These are phyloP conservation scores for Moricandia arvensis DNA, from an alignment of 345 rosid genomes.

Conservation along the genomic window DNA sequence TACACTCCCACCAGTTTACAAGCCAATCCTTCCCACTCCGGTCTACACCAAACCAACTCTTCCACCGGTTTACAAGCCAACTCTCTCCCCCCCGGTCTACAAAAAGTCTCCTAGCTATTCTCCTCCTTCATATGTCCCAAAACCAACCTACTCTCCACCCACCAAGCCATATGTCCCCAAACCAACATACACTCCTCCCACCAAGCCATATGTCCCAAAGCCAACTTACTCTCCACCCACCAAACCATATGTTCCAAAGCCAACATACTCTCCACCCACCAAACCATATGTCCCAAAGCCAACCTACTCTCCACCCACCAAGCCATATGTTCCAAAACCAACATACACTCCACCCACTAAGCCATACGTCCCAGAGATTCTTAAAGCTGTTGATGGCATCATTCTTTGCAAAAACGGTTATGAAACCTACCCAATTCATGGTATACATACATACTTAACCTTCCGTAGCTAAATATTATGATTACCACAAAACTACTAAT, in stretches of 20 bases:
- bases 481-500: not conserved
- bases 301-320: not conserved
- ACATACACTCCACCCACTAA: constrained; percentile 1
- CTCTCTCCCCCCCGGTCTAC: not conserved
- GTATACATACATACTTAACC: constrained; percentile 19
- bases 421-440: constrained; percentile 42
- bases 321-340: not conserved
- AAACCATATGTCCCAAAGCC: not conserved
- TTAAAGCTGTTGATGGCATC: constrained; percentile 40
- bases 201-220: not conserved
- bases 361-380: not conserved
- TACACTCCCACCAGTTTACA: not conserved
- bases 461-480: no score
- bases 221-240: not conserved
- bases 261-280: not conserved
- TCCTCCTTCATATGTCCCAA: not conserved
- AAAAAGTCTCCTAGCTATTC: constrained; percentile 16
- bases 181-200: not conserved
- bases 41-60: not conserved
- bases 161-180: constrained; percentile 26
- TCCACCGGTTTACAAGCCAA: constrained; percentile 1
- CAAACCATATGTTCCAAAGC: not conserved
- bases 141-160: constrained; percentile 30
- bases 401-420: constrained; percentile 45
- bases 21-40: not conserved